phyloP scores from a whole-genome alignment of 2,329 filamentous ascomycete species.

The Trichoderma afroharzianum region DNA sequence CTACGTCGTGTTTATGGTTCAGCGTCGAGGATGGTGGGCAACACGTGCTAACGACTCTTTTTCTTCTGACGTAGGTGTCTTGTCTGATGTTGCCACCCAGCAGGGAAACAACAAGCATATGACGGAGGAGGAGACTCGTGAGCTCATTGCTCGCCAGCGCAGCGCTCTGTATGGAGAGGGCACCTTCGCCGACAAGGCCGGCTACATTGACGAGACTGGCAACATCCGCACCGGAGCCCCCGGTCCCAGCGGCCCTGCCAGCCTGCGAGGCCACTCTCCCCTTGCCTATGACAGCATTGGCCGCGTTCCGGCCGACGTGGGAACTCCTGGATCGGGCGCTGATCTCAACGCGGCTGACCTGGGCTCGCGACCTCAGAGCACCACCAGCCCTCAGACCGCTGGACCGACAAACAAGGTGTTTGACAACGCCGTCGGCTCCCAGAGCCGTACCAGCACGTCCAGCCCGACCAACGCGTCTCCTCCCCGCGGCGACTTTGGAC shows the following conservation, averaged over 20 bases:
- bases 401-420: constrained; percentile 56
- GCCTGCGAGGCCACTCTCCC: constrained; percentile 73
- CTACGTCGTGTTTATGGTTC: constrained; percentile 20
- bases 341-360: constrained; percentile 45
- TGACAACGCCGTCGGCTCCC: constrained; percentile 50
- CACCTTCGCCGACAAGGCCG: constrained; percentile 62
- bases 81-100: constrained; percentile 42
- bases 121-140: constrained; percentile 94
- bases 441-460: constrained; percentile 79
- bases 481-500: constrained; percentile 58
- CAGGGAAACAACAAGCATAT: constrained; percentile 68
- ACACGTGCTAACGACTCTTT: constrained; percentile 35
- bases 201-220: constrained; percentile 66
- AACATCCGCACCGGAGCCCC: constrained; percentile 63
- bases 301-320: constrained; percentile 37
- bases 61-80: constrained; percentile 46
- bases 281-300: constrained; percentile 66
- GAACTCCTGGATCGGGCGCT: constrained; percentile 39
- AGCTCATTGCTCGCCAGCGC: constrained; percentile 93
- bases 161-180: constrained; percentile 85
- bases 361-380: constrained; percentile 74
- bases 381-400: constrained; percentile 72
- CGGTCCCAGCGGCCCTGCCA: constrained; percentile 59
- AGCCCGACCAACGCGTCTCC: constrained; percentile 77
- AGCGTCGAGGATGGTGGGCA: constrained; percentile 26